Evolutionary conservation across 345 rosid genomes (phyloP).

Genomic region (Anacardium occidentale): DNA sequence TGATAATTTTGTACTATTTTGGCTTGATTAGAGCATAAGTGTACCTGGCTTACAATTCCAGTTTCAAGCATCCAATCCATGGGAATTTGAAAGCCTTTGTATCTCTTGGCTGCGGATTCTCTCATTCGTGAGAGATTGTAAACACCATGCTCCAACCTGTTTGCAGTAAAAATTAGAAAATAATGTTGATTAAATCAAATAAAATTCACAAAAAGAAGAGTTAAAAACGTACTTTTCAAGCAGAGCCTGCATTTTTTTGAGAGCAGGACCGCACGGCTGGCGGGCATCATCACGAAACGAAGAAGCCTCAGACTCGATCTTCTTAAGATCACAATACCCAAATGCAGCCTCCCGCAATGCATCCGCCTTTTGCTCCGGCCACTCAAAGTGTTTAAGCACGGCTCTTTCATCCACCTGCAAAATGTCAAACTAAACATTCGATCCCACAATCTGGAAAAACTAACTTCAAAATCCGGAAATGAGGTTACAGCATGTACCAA

Average conservation of each 20-base stretch:
- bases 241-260: constrained; percentile 89
- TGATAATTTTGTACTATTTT: background rate
- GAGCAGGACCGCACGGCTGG: constrained; percentile 62
- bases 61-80: constrained; percentile 93
- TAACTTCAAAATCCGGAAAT: background rate
- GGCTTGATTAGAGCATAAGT: background rate
- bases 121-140: constrained; percentile 86
- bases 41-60: constrained; percentile 86
- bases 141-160: constrained; percentile 89
- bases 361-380: constrained; percentile 96
- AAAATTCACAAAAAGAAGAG: background rate
- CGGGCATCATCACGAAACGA: constrained; percentile 65
- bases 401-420: constrained; percentile 88
- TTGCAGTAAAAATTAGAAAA: background rate
- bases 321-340: constrained; percentile 82
- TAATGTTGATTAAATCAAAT: background rate
- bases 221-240: constrained; percentile 66
- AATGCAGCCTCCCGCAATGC: constrained; percentile 93
- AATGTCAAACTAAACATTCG: background rate
- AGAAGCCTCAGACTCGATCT: constrained; percentile 76
- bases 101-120: constrained; percentile 76
- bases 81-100: constrained; percentile 71
- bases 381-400: constrained; percentile 78
- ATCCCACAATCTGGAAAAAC: background rate
- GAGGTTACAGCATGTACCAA: constrained; percentile 39